Percentiles rank a stretch among this genome's conserved stretches.
phyloP scores from a whole-genome alignment of 352 stramenopile genomes.

The Pythium plurisporium region DNA sequence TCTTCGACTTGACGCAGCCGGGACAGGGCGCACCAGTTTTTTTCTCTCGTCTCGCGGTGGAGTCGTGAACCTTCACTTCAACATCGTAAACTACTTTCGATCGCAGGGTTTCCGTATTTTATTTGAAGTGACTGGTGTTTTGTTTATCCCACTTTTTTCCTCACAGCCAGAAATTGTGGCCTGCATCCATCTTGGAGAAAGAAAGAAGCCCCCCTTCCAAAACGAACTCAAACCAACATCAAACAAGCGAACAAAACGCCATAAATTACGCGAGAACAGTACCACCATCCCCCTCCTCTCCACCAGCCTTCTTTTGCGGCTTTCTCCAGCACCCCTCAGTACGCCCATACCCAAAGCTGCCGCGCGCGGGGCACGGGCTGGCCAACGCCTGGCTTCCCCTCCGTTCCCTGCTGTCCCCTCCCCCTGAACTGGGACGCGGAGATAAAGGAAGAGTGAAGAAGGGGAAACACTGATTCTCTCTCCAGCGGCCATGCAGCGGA shows the following conservation, averaged over 20 bases:
- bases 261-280: constrained; percentile 17
- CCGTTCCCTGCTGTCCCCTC: background rate
- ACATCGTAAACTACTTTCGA: constrained; percentile 21
- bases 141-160: constrained; percentile 8
- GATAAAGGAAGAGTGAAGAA: background rate
- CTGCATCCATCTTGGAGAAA: background rate
- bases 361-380: constrained; percentile 3
- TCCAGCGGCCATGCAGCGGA: background rate
- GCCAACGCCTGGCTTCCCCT: background rate
- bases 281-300: constrained; percentile 13
- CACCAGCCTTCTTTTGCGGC: constrained; percentile 1
- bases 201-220: background rate
- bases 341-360: constrained; percentile 22
- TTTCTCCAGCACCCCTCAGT: constrained; percentile 3
- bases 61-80: constrained; percentile 18
- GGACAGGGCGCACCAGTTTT: background rate
- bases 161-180: constrained; percentile 1
- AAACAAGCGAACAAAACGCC: constrained; percentile 8
- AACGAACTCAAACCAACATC: background rate
- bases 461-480: background rate
- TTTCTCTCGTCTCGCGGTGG: constrained; percentile 1
- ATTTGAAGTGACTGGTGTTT: constrained; percentile 7
- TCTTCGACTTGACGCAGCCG: constrained; percentile 23
- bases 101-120: constrained; percentile 21
- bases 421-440: background rate